Evolutionary conservation across 495 filamentous ascomycete genomes (phyloP).

Genomic region (Hyaloscypha variabilis): DNA sequence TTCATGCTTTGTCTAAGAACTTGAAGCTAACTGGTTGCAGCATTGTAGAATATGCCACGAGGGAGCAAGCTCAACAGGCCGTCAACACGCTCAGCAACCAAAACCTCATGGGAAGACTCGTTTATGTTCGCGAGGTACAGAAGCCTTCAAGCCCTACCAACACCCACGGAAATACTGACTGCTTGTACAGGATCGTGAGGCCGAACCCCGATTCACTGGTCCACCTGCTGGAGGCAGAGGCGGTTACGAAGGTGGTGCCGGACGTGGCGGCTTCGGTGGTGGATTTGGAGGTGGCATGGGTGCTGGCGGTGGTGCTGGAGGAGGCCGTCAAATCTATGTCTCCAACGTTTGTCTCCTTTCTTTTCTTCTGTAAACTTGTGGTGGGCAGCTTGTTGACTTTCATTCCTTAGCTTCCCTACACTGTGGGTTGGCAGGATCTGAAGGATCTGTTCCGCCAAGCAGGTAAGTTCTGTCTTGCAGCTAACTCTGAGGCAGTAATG

Average conservation of each 20-base stretch:
- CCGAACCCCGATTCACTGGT: constrained; percentile 90
- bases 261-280: constrained; percentile 47
- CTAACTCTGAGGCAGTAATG: constrained; percentile 29
- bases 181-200: constrained; percentile 77
- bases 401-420: constrained; percentile 84
- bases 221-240: constrained; percentile 67
- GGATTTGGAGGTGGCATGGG: constrained; percentile 43
- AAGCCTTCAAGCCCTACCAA: neutral
- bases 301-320: constrained; percentile 45
- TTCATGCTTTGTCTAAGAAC: neutral
- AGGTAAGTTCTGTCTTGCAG: constrained; percentile 58
- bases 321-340: constrained; percentile 91
- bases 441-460: constrained; percentile 99
- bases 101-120: constrained; percentile 95
- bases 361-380: constrained; percentile 22
- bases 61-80: constrained; percentile 97
- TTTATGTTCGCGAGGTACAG: constrained; percentile 95
- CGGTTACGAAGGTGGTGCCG: constrained; percentile 59
- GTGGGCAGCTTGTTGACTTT: constrained; percentile 27
- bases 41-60: constrained; percentile 99
- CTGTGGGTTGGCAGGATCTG: constrained; percentile 97
- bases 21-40: constrained; percentile 48
- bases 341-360: constrained; percentile 84
- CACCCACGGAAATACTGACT: constrained; percentile 6
- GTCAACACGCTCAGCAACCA: constrained; percentile 99